Base-by-base conservation (phyloP, 2,329 filamentous ascomycete genomes). In the Hymenoscyphus occultus region DNA sequence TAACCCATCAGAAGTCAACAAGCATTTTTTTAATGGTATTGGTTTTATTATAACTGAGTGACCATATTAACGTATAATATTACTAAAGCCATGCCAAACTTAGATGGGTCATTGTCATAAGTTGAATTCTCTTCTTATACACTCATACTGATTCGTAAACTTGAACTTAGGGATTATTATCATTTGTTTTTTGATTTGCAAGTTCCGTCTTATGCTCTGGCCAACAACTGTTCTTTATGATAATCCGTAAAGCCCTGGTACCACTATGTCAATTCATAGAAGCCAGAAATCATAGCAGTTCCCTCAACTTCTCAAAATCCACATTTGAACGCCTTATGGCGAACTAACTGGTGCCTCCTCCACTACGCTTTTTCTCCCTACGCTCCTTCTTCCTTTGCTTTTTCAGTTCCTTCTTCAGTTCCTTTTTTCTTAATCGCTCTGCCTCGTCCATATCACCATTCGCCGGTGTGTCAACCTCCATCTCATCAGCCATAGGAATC, bases 361-460 rank as follows among this genome's bases (percentile, higher is more conserved):
- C 59, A 14, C 64, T 56, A 40, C 64, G 65, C 65, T 63, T 71
- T 64, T 69, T 69, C 35, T 69, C 70, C 56, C 65, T 70, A 45
- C 67, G 70, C 39, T 69, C 67, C 59, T 66, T 61, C 39, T 65
- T 69, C 40, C 65, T 69, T 54, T 61, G 61, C 42, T 65, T 64
- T n/a, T 65, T 66, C 19, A 63, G 42, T 56, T 66, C 64, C 56
- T 66, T 63, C 39, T 58, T 56, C 5, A 40, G 13, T 2, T 62
- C 56, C 64, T 64, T 63, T 22, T 63, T 61, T 39, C 48, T n/a
- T 13, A 45, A 54, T 62, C 58, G 45, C 51, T 45, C 60, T 39
- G 28, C 59, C 45, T 65, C 64, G 22, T 57, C 32, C n/a, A 39
- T 42, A 13, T 61, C 39, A n/a, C 35, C 19, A 7, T 14, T 19